Evolutionary conservation across 495 filamentous ascomycete genomes (phyloP).

Genomic region (Podospora australis): DNA sequence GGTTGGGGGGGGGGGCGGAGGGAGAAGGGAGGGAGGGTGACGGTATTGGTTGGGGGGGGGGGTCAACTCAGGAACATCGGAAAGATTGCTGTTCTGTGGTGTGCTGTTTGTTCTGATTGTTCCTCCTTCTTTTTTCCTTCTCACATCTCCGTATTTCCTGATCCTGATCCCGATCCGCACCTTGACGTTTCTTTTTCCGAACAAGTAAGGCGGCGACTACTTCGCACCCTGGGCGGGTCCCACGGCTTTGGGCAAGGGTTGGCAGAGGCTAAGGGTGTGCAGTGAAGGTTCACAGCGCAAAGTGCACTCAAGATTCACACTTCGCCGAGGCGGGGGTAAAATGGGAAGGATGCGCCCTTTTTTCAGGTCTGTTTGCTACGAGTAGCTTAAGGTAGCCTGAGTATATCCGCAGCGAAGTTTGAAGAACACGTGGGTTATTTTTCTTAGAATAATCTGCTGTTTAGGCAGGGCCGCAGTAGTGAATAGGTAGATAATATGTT

Average conservation of each 20-base stretch:
- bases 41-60: not conserved
- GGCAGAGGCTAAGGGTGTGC: not conserved
- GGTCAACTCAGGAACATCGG: conserved; percentile 2
- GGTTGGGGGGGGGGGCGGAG: not conserved
- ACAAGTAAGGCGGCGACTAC: not conserved
- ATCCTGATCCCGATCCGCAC: not conserved
- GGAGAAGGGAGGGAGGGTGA: not conserved
- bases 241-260: not conserved
- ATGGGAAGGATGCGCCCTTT: no score
- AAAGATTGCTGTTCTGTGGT: not conserved
- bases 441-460: no score
- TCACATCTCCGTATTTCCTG: not conserved
- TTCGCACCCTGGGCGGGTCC: conserved; percentile 13
- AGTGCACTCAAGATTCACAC: not conserved
- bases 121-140: not conserved
- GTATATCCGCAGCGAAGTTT: no score
- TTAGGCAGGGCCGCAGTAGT: no score
- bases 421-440: no score
- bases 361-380: no score
- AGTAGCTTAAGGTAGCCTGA: no score
- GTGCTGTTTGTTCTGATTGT: no score
- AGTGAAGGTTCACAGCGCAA: conserved; percentile 1
- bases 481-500: no score
- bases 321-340: conserved; percentile 1
- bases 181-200: not conserved